Percentiles rank a stretch among this genome's conserved stretches.
Conservation (phyloP, 2,329 filamentous ascomycete species). For the Beauveria medogensis region DNA sequence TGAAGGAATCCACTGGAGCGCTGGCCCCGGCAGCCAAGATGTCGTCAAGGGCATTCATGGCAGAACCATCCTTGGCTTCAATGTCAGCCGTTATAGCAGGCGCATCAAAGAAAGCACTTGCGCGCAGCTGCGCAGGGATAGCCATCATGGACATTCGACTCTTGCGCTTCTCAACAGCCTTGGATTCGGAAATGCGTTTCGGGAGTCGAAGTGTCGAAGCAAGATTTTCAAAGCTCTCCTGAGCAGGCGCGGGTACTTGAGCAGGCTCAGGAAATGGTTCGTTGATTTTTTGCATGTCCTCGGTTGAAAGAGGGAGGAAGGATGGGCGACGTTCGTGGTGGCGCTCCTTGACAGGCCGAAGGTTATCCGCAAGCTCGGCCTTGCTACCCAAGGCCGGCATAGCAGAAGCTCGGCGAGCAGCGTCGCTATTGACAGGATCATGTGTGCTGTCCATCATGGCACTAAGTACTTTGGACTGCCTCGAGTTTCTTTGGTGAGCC, state of each 20-base stretch:
- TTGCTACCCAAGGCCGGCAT: conserved; percentile 15
- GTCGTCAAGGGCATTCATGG: conserved; percentile 79
- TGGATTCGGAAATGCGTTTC: conserved; percentile 24
- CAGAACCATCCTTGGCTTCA: conserved; percentile 67
- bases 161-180: conserved; percentile 24
- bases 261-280: not conserved
- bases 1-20: conserved; percentile 86
- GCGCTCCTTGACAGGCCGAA: conserved; percentile 40
- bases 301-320: conserved; percentile 5
- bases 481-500: conserved; percentile 54
- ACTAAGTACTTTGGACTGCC: conserved; percentile 65
- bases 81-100: conserved; percentile 46
- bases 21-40: conserved; percentile 84
- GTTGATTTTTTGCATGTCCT: conserved; percentile 7
- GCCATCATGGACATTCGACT: conserved; percentile 23
- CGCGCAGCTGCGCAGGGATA: conserved; percentile 76
- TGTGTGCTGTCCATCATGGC: conserved; percentile 37
- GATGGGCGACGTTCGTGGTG: conserved; percentile 11
- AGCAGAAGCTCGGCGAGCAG: conserved; percentile 18
- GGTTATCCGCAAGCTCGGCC: conserved; percentile 11
- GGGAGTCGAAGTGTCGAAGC: conserved; percentile 23
- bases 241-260: not conserved
- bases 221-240: conserved; percentile 7
- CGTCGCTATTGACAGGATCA: conserved; percentile 2
- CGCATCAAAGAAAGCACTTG: conserved; percentile 83